Percentiles rank a stretch among this genome's conserved stretches.
phyloP scores from a whole-genome alignment of 768 basidiomycete species.

The Scleroderma bovista region DNA sequence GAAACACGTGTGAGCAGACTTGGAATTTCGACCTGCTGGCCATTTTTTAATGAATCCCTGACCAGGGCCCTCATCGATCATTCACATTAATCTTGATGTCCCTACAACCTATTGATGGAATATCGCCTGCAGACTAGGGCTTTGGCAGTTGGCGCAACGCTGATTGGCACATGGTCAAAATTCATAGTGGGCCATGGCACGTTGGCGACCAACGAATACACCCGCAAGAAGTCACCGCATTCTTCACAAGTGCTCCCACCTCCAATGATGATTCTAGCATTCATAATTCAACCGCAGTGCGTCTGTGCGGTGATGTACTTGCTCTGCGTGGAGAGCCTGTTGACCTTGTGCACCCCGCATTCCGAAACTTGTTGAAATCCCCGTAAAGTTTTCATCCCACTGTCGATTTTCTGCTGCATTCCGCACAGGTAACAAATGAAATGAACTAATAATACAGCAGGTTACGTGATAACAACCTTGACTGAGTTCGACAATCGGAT shows the following conservation, averaged over 20 bases:
- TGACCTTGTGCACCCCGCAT: constrained; percentile 3
- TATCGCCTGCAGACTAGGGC: constrained; percentile 21
- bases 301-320: constrained; percentile 20
- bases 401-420: constrained; percentile 45
- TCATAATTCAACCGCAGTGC: constrained; percentile 46
- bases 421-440: constrained; percentile 60
- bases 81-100: background rate
- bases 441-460: constrained; percentile 28
- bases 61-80: no score
- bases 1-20: no score
- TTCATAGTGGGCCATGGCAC: no score
- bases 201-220: constrained; percentile 1
- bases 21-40: no score
- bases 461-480: constrained; percentile 64
- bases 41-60: no score
- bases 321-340: constrained; percentile 15
- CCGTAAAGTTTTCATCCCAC: constrained; percentile 1
- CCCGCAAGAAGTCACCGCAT: constrained; percentile 33
- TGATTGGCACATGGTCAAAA: constrained; percentile 3
- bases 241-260: constrained; percentile 41
- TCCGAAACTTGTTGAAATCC: constrained; percentile 21
- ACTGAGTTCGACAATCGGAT: constrained; percentile 48
- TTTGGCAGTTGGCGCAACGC: constrained; percentile 23
- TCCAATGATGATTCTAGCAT: constrained; percentile 43
- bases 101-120: constrained; percentile 22